Conservation (phyloP, 768 basidiomycete species). For the Sporobolomyces phaffii region DNA sequence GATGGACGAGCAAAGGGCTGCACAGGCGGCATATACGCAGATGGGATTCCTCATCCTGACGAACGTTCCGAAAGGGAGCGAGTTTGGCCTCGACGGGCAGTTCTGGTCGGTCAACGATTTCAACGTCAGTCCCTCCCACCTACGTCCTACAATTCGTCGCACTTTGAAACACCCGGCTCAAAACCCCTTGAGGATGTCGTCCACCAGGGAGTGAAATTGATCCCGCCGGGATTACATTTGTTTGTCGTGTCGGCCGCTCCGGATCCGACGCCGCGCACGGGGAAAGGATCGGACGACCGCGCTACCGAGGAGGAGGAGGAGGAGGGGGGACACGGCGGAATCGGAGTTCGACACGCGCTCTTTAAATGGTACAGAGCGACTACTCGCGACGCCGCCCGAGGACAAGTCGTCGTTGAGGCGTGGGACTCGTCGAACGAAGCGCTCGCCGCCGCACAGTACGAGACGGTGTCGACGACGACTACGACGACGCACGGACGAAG, state of each 20-base stretch:
- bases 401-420: slow-evolving; percentile 39
- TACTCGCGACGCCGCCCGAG: not conserved
- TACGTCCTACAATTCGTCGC: no score
- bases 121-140: slow-evolving; percentile 8
- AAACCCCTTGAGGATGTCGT: not conserved
- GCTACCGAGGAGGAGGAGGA: not conserved
- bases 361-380: slow-evolving; percentile 39
- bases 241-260: slow-evolving; percentile 44
- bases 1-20: no score
- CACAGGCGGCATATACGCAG: not conserved
- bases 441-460: not conserved
- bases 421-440: slow-evolving; percentile 43
- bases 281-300: not conserved
- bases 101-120: slow-evolving; percentile 34
- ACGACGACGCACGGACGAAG: no score
- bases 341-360: slow-evolving; percentile 45
- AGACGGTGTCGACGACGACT: no score
- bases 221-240: slow-evolving; percentile 48
- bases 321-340: not conserved
- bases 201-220: slow-evolving; percentile 47
- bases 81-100: slow-evolving; percentile 47
- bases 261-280: not conserved
- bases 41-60: slow-evolving; percentile 44
- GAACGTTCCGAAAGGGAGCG: slow-evolving; percentile 44
- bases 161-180: no score